These are phyloP conservation scores for Evernia prunastri DNA, from an alignment of 495 filamentous ascomycete genomes.

Conservation along the genomic window DNA sequence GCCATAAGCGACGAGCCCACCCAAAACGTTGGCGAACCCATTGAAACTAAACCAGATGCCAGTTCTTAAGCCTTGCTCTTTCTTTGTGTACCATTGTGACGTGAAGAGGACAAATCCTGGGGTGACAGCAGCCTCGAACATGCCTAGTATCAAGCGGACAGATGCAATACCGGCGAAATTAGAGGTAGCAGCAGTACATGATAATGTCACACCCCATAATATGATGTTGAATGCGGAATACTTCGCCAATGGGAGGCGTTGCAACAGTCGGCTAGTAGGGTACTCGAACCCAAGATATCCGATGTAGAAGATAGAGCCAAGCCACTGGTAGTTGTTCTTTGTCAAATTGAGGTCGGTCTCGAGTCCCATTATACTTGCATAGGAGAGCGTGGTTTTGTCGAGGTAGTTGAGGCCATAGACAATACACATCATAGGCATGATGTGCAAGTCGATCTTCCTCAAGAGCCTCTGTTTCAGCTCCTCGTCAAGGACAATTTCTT, in stretches of 20 bases:
- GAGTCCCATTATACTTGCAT: conserved; percentile 58
- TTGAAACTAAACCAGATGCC: conserved; percentile 61
- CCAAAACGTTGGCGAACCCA: conserved; percentile 53
- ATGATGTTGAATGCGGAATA: conserved; percentile 51
- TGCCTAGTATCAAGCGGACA: conserved; percentile 54
- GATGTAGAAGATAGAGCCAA: conserved; percentile 56
- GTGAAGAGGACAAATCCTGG: conserved; percentile 59
- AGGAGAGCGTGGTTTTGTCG: conserved; percentile 60
- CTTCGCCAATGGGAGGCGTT: conserved; percentile 52
- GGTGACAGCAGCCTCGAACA: conserved; percentile 56
- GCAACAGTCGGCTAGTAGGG: conserved; percentile 53
- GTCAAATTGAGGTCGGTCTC: conserved; percentile 42
- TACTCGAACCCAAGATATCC: conserved; percentile 60
- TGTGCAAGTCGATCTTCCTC: conserved; percentile 48
- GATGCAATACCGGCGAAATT: conserved; percentile 45
- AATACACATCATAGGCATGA: conserved; percentile 50
- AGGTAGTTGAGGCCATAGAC: conserved; percentile 60
- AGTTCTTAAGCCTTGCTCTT: conserved; percentile 51
- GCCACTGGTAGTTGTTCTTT: conserved; percentile 46
- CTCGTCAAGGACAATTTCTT: conserved; percentile 45
- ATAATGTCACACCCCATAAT: conserved; percentile 51
- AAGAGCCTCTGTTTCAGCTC: conserved; percentile 47
- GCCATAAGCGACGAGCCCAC: conserved; percentile 58
- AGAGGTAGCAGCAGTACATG: conserved; percentile 45
- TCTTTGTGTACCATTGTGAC: conserved; percentile 58